Evolutionary conservation across 2,329 filamentous ascomycete species (phyloP), one percentile per base, ranked within the genome.

Genomic region (Fusarium duplospermum): DNA sequence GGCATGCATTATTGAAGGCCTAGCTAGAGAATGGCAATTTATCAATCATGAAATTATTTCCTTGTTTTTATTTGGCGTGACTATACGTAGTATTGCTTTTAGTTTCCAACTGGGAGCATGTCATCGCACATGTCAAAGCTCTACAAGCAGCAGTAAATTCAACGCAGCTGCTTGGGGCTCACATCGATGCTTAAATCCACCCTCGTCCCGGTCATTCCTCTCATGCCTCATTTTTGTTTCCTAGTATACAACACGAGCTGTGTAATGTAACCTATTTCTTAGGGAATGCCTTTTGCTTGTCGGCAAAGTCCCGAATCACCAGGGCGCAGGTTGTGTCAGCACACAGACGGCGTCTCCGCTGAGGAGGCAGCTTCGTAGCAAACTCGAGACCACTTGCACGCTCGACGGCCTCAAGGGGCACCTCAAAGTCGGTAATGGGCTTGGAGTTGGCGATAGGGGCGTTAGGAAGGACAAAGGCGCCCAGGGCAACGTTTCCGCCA

Each of bases 401-500:
- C 89, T 99, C 96, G 38, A 99, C 91, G 11, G 92, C 93, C 87
- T 98, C 96, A 40, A 99, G 82, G 0, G 96, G 96, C 29, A 98
- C 96, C 87, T 98, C 96, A 80, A 99, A 99, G 81, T 98, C 95
- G 61, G 89, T 87, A 76, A 99, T 87, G 59, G 93, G 94, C 86
- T 96, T 98, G 70, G 91, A 88, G 83, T 98, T 99, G 40, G 93
- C 87, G 77, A 99, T 99, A 20, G 86, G 88, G 2, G 94, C 95
- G 82, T 99, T 99, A 18, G 96, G 96, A 78, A 99, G 87, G 62
- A 99, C 96, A 80, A 99, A 99, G 9, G 96, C 96, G 54, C 94
- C 96, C 38, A 99, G 86, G 35, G 95, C 94, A 36, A 99, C 96
- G 73, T 92, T 92, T 20, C 94, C 93, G 29, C 87, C 87, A 11